A percentile compares a stretch with the other conserved stretches of the same genome.
Evolutionary conservation across 805 yeast species (phyloP).

Genomic region (Starmerella potacharoeniae): DNA sequence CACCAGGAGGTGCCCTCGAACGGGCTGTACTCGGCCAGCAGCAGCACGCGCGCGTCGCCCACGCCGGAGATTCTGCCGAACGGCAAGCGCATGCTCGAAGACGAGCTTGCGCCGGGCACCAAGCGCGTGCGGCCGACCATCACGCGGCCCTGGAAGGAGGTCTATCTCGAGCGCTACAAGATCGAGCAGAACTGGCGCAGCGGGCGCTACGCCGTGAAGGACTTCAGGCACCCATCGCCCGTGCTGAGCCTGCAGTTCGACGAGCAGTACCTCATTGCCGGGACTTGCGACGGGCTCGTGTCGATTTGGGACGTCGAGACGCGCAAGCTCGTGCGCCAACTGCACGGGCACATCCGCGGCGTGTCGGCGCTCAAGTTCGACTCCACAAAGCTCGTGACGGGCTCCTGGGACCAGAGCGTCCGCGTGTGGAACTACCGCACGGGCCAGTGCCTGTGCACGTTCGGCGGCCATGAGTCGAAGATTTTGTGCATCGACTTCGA

Average conservation of each 20-base stretch:
- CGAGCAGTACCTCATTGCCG: slow-evolving; percentile 71
- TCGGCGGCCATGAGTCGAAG: slow-evolving; percentile 81
- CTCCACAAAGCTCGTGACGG: slow-evolving; percentile 78
- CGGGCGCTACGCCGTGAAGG: slow-evolving; percentile 53
- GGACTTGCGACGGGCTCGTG: slow-evolving; percentile 80
- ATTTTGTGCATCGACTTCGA: slow-evolving; percentile 77
- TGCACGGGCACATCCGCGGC: slow-evolving; percentile 81
- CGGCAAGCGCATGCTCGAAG: not conserved
- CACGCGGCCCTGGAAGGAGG: slow-evolving; percentile 90
- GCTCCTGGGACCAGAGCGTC: slow-evolving; percentile 81
- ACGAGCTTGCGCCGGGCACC: not conserved
- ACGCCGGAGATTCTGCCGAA: not conserved
- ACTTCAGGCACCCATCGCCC: slow-evolving; percentile 44
- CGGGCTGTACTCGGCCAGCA: not conserved
- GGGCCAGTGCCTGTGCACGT: slow-evolving; percentile 88
- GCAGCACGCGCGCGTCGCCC: not conserved
- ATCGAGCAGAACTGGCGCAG: slow-evolving; percentile 93
- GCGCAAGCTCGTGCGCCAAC: slow-evolving; percentile 63
- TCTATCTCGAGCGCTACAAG: slow-evolving; percentile 78
- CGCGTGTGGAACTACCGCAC: slow-evolving; percentile 94
- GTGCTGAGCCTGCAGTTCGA: slow-evolving; percentile 80
- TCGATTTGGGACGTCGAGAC: slow-evolving; percentile 88
- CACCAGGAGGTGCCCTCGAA: not conserved
- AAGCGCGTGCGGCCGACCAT: not conserved
- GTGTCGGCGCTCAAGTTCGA: slow-evolving; percentile 79